phyloP scores from a whole-genome alignment of 2,329 filamentous ascomycete genomes.

The Ceratocystis variospora region DNA sequence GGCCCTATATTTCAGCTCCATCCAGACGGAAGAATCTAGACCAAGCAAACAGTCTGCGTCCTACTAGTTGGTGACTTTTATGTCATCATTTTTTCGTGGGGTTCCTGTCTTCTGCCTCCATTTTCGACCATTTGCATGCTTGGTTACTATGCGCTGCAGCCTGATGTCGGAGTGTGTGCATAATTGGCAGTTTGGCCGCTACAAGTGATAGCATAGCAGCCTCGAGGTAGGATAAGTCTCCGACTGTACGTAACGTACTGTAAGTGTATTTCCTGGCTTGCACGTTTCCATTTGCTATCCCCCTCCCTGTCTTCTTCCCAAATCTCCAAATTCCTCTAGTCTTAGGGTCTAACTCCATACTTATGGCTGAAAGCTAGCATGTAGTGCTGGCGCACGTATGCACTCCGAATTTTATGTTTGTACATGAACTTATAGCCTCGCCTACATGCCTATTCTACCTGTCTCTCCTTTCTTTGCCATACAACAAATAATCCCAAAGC shows the following conservation, averaged over 20 bases:
- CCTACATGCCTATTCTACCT: background rate
- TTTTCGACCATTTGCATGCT: background rate
- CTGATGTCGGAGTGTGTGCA: background rate
- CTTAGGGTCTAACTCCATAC: background rate
- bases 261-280: too few relatives aligned
- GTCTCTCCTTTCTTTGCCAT: constrained; percentile 1
- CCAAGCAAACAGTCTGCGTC: too few relatives aligned
- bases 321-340: background rate
- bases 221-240: background rate
- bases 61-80: background rate
- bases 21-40: background rate
- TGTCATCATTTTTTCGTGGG: constrained; percentile 3
- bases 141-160: background rate
- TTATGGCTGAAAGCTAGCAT: background rate
- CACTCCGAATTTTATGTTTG: background rate
- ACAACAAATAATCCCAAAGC: background rate
- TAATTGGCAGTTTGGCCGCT: background rate
- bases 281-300: background rate
- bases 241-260: background rate
- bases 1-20: background rate
- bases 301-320: background rate
- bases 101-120: background rate
- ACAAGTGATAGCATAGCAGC: background rate
- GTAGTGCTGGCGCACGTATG: background rate
- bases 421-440: background rate